Conservation (phyloP, 371 early-diverging fungal genomes). For the Mucor piriformis region DNA sequence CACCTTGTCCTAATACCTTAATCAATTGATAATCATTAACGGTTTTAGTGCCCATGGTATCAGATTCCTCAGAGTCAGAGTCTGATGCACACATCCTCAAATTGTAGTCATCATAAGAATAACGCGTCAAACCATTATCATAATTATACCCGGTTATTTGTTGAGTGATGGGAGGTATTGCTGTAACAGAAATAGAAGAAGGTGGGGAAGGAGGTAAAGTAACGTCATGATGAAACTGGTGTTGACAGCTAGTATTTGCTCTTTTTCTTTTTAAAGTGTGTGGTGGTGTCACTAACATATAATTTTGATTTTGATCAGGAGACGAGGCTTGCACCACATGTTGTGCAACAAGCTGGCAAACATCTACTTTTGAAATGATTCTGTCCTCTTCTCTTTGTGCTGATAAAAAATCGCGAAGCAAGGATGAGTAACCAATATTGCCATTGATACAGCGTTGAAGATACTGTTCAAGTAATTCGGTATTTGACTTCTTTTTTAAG, state of each 20-base stretch:
- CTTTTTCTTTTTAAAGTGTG: slow-evolving; percentile 8
- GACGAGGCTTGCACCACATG: slow-evolving; percentile 6
- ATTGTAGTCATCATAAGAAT: neutral
- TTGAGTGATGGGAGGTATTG: too few relatives aligned
- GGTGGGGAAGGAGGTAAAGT: slow-evolving; percentile 10
- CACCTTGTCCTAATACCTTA: slow-evolving; percentile 61
- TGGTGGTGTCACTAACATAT: neutral
- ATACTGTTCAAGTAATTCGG: slow-evolving; percentile 44
- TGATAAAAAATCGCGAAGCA: slow-evolving; percentile 51
- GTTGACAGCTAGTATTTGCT: neutral
- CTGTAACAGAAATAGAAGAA: slow-evolving; percentile 5
- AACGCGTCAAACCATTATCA: neutral
- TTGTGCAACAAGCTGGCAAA: slow-evolving; percentile 18
- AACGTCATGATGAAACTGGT: neutral
- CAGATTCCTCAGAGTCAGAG: neutral
- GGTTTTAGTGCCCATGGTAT: neutral
- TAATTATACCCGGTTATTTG: neutral
- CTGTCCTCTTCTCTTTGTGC: slow-evolving; percentile 52
- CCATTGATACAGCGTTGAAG: slow-evolving; percentile 30
- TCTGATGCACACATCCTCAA: neutral
- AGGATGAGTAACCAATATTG: slow-evolving; percentile 32
- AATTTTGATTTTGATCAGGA: neutral
- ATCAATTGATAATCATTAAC: slow-evolving; percentile 57
- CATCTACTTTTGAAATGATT: slow-evolving; percentile 22
- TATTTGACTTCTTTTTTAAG: slow-evolving; percentile 30